A percentile compares a stretch with the other conserved stretches of the same genome.
phyloP scores from a whole-genome alignment of 2,329 filamentous ascomycete genomes.

The Chaetomiaceae sp. region DNA sequence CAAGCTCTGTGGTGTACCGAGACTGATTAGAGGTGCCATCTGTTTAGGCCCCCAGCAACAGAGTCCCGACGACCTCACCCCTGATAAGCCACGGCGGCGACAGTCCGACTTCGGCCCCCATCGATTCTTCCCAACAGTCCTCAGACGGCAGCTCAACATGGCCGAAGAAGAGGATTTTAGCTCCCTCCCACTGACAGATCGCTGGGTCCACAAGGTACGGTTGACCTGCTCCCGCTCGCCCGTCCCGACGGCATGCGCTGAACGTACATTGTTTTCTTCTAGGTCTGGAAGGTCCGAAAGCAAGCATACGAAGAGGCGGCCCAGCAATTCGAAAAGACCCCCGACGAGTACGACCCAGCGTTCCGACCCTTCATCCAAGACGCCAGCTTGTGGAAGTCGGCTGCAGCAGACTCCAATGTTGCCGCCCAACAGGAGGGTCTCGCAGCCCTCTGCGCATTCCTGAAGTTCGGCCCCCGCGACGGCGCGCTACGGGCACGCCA shows the following conservation, averaged over 20 bases:
- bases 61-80: background rate
- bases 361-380: slow-evolving; percentile 88
- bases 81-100: background rate
- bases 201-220: slow-evolving; percentile 74
- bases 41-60: slow-evolving; percentile 14
- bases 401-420: slow-evolving; percentile 91
- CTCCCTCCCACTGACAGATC: slow-evolving; percentile 70
- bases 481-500: slow-evolving; percentile 73
- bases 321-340: slow-evolving; percentile 78
- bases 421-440: slow-evolving; percentile 94
- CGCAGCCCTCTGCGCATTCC: slow-evolving; percentile 79
- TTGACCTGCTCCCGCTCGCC: background rate
- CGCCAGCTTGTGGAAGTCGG: slow-evolving; percentile 81
- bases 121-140: background rate
- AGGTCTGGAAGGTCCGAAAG: slow-evolving; percentile 97
- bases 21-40: slow-evolving; percentile 22
- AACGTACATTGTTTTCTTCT: background rate
- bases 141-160: slow-evolving; percentile 46
- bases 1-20: slow-evolving; percentile 17
- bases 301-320: slow-evolving; percentile 88
- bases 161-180: slow-evolving; percentile 84
- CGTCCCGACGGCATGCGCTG: background rate
- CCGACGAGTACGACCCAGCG: slow-evolving; percentile 77
- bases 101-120: no score
- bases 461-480: slow-evolving; percentile 83